A percentile compares a stretch with the other conserved stretches of the same genome.
phyloP scores from a whole-genome alignment of 2,329 filamentous ascomycete species.

The Penicillium sp. region DNA sequence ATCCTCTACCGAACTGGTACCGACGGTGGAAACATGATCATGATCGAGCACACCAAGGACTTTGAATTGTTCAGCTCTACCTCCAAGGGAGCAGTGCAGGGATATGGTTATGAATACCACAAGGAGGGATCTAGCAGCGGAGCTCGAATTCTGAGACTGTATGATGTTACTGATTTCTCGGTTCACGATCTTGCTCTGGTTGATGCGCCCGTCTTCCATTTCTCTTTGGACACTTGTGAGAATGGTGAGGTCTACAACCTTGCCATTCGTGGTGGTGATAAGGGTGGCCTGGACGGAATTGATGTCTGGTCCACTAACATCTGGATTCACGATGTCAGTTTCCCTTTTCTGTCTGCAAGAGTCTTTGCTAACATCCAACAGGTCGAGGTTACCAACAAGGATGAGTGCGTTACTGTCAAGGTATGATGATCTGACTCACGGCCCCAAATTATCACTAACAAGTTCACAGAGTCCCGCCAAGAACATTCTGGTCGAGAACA shows the following conservation, averaged over 20 bases:
- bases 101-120: constrained; percentile 54
- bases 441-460: neutral
- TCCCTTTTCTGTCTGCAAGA: neutral
- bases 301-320: constrained; percentile 59
- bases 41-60: constrained; percentile 52
- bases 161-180: constrained; percentile 50
- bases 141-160: constrained; percentile 50
- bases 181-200: constrained; percentile 54
- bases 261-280: constrained; percentile 55
- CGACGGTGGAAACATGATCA: constrained; percentile 56
- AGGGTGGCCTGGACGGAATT: constrained; percentile 59
- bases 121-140: constrained; percentile 42
- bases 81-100: constrained; percentile 56
- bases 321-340: constrained; percentile 56
- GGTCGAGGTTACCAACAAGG: constrained; percentile 63
- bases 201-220: constrained; percentile 55
- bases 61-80: constrained; percentile 59
- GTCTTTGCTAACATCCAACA: constrained; percentile 13
- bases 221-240: constrained; percentile 52
- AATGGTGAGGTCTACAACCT: constrained; percentile 60
- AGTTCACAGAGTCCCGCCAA: constrained; percentile 47
- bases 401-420: constrained; percentile 63
- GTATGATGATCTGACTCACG: constrained; percentile 18
- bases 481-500: constrained; percentile 60
- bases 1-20: constrained; percentile 56